Percentiles rank a stretch among this genome's conserved stretches.
These are phyloP conservation scores for Acanthamoeba royreba DNA, from an alignment of 208 protist species.

Conservation along the genomic window DNA sequence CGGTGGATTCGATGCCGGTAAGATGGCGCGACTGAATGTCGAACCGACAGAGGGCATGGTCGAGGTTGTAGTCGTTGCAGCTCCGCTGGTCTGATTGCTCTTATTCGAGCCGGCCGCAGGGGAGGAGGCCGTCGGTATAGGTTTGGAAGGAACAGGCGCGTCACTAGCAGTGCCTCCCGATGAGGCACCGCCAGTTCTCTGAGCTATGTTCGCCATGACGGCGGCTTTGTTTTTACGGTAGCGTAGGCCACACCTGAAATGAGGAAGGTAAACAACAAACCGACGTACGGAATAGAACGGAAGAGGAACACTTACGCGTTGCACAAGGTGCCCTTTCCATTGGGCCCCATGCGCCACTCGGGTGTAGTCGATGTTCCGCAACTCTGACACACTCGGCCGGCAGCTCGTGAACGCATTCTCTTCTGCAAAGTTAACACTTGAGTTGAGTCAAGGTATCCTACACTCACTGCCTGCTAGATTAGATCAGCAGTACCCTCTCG, in stretches of 20 bases:
- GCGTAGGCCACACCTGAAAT: neutral
- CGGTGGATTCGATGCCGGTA: no score
- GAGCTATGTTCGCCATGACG: no score
- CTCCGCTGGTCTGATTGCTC: no score
- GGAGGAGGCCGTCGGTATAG: no score
- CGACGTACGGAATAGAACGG: neutral
- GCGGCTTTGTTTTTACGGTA: neutral
- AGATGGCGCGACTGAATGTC: no score
- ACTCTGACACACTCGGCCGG: neutral
- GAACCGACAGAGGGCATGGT: no score
- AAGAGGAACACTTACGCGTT: neutral
- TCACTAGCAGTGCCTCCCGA: no score
- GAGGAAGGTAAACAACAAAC: neutral
- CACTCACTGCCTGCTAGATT: neutral
- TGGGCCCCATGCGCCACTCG: neutral
- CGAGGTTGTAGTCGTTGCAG: no score
- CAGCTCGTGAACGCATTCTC: neutral
- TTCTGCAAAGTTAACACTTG: neutral
- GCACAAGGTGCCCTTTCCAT: neutral
- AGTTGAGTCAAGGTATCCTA: neutral
- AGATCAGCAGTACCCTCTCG: neutral
- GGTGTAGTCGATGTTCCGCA: neutral
- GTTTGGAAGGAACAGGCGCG: no score
- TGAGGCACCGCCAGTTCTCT: no score
- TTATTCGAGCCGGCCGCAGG: no score